Percentiles rank a stretch among this genome's conserved stretches.
phyloP scores from a whole-genome alignment of 2,329 filamentous ascomycete species.

The Helotiales sp. region DNA sequence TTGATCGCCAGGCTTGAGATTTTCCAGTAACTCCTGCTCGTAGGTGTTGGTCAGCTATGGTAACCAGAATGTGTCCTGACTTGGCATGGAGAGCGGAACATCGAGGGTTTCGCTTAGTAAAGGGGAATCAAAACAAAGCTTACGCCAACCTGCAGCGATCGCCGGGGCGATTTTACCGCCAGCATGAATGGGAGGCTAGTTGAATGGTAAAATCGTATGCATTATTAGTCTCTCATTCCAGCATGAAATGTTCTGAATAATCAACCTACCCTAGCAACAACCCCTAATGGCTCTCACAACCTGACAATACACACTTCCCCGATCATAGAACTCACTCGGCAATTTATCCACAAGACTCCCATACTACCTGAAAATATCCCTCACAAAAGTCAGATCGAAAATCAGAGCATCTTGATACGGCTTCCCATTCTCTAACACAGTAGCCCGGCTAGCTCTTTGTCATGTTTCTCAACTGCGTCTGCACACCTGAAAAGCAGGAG shows the following conservation, averaged over 20 bases:
- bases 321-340: constrained; percentile 5
- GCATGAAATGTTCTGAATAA: not conserved
- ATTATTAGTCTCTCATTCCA: not conserved
- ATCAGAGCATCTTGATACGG: not conserved
- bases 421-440: not conserved
- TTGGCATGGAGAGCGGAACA: not conserved
- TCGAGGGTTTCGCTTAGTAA: not conserved
- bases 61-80: not conserved
- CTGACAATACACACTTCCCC: constrained; percentile 2
- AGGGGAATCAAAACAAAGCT: not conserved
- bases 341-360: not conserved
- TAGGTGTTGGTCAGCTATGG: not conserved
- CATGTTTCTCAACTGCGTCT: not conserved
- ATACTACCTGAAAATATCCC: not conserved
- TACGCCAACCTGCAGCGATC: not conserved
- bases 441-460: not conserved
- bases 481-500: not conserved
- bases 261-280: not conserved
- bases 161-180: not conserved
- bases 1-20: constrained; percentile 19
- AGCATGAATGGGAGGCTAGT: constrained; percentile 6
- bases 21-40: constrained; percentile 4
- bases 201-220: not conserved
- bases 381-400: not conserved
- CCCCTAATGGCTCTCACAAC: constrained; percentile 5